Evolutionary conservation across 495 filamentous ascomycete species (phyloP).

Genomic region (Neurospora tetraspora): DNA sequence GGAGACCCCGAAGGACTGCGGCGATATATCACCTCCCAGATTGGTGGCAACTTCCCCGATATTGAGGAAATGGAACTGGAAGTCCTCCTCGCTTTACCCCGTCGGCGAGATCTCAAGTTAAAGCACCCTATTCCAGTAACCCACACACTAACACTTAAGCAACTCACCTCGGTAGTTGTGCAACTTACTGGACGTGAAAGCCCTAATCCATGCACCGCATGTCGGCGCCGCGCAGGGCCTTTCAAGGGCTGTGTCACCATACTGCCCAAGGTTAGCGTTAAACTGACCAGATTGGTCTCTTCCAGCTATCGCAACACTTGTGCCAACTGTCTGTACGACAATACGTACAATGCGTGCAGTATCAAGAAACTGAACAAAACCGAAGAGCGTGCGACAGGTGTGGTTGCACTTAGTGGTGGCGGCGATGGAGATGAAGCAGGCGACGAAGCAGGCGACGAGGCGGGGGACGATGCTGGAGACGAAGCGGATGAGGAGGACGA

Average conservation of each 20-base stretch:
- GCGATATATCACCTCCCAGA: not conserved
- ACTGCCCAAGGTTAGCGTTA: not conserved
- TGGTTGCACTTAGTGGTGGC: not conserved
- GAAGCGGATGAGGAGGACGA: constrained; percentile 4
- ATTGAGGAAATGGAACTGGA: not conserved
- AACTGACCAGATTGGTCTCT: not conserved
- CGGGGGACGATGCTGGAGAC: not conserved
- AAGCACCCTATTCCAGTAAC: not conserved
- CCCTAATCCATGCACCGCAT: constrained; percentile 1
- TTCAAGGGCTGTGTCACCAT: constrained; percentile 3
- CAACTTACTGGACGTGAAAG: constrained; percentile 3
- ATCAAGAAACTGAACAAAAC: not conserved
- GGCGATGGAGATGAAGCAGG: not conserved
- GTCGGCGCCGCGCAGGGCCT: constrained; percentile 4
- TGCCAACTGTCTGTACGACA: constrained; percentile 4
- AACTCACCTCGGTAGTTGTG: not conserved
- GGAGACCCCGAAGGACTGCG: not conserved
- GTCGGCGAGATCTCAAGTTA: not conserved
- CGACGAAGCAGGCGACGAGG: not conserved
- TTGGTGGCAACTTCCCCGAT: not conserved
- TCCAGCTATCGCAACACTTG: not conserved
- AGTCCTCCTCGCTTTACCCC: not conserved
- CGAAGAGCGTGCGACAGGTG: not conserved
- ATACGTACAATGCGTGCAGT: not conserved
- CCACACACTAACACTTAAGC: not conserved